Conservation (phyloP, 1,139 yeast species). For the Taiozyma onychis region DNA sequence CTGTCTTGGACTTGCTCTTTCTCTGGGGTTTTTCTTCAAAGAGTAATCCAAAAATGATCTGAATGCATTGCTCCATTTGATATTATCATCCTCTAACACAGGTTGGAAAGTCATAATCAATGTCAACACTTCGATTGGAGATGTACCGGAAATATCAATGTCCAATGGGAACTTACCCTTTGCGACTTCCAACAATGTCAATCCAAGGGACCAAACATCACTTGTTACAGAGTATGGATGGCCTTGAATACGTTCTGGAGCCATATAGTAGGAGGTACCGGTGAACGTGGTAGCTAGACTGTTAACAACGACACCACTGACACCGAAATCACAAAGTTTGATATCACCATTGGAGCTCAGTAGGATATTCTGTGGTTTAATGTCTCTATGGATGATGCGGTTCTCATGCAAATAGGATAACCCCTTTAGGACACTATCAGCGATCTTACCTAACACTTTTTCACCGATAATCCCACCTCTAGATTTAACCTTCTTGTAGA, state of each 20-base stretch:
- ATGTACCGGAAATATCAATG: constrained; percentile 33
- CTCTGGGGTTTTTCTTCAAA: constrained; percentile 69
- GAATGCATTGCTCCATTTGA: constrained; percentile 78
- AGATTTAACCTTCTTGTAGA: constrained; percentile 59
- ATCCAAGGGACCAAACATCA: constrained; percentile 94
- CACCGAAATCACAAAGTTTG: constrained; percentile 97
- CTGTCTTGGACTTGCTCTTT: constrained; percentile 88
- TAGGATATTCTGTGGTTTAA: constrained; percentile 88
- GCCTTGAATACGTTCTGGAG: constrained; percentile 94
- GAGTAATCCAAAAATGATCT: constrained; percentile 80
- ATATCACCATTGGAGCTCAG: constrained; percentile 73
- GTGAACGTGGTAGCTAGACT: constrained; percentile 94
- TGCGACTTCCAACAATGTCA: constrained; percentile 89
- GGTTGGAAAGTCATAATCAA: constrained; percentile 83
- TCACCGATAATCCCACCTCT: constrained; percentile 88
- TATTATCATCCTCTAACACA: constrained; percentile 66
- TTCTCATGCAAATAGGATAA: constrained; percentile 83
- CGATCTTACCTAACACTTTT: constrained; percentile 83
- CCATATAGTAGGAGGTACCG: constrained; percentile 97
- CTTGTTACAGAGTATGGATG: constrained; percentile 91
- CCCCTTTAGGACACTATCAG: constrained; percentile 79
- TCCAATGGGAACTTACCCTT: constrained; percentile 76
- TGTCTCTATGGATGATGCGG: constrained; percentile 85
- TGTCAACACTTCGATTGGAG: constrained; percentile 83
- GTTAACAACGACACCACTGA: constrained; percentile 92